Conservation (phyloP, 257 asterid genomes). For the Lycium ferocissimum region DNA sequence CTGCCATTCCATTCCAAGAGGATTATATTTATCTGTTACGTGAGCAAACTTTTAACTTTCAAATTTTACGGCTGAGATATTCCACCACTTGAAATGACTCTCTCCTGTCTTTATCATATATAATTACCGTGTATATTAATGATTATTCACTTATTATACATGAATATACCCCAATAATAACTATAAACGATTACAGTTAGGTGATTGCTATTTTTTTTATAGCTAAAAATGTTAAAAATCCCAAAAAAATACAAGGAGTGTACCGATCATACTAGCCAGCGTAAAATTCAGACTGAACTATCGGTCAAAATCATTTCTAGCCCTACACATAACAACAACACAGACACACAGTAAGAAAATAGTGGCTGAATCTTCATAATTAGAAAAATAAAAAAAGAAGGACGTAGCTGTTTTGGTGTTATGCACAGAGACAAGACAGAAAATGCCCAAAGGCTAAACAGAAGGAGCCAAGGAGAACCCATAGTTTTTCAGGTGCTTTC, state of each 20-base stretch:
- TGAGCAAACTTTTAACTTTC: no score
- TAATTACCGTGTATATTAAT: no score
- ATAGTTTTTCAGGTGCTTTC: constrained; percentile 38
- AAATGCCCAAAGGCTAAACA: neutral
- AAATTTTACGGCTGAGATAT: no score
- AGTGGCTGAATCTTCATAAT: neutral
- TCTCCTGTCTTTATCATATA: no score
- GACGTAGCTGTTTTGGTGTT: neutral
- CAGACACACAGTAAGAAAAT: neutral
- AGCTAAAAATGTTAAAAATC: neutral
- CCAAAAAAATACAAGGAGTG: neutral
- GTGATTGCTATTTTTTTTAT: neutral
- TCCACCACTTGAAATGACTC: no score
- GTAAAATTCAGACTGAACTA: neutral
- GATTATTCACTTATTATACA: no score
- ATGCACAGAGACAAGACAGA: neutral
- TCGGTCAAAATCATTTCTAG: neutral
- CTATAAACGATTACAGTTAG: neutral
- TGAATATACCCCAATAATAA: neutral
- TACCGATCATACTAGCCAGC: neutral
- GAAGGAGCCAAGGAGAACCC: constrained; percentile 10
- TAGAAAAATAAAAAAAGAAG: neutral
- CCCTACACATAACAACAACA: neutral
- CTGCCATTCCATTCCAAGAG: no score
- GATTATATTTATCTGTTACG: no score